These are phyloP conservation scores for Pistacia atlantica DNA, from an alignment of 345 rosid species.

Conservation along the genomic window DNA sequence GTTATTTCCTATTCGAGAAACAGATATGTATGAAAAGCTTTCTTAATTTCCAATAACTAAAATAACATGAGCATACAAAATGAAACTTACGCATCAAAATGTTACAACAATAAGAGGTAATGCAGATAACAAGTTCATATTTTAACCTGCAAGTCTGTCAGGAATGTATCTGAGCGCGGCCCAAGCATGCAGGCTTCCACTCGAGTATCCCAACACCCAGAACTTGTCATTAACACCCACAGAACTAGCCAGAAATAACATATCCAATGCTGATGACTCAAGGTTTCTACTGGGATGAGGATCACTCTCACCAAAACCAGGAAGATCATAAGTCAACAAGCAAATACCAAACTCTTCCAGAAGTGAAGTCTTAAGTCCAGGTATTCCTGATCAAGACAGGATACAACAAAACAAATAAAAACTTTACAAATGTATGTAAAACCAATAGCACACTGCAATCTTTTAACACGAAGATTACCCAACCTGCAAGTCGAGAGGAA, in stretches of 20 bases:
- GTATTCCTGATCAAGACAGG: slow-evolving; percentile 45
- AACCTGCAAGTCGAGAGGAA: slow-evolving; percentile 76
- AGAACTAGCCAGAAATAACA: slow-evolving; percentile 52
- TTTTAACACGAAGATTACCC: slow-evolving; percentile 5
- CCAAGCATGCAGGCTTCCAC: slow-evolving; percentile 71
- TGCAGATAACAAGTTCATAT: background rate
- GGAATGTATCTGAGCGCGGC: slow-evolving; percentile 74
- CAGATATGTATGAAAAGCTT: background rate
- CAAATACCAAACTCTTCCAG: slow-evolving; percentile 70
- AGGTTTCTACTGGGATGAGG: slow-evolving; percentile 62
- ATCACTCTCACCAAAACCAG: slow-evolving; percentile 86
- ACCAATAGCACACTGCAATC: background rate
- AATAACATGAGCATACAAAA: background rate
- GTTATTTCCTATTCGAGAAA: background rate
- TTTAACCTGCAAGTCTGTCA: slow-evolving; percentile 56
- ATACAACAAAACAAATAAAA: slow-evolving; percentile 14
- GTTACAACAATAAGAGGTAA: slow-evolving; percentile 7
- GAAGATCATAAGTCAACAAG: slow-evolving; percentile 71
- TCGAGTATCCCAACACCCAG: slow-evolving; percentile 73
- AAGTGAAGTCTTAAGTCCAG: slow-evolving; percentile 62
- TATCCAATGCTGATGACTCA: slow-evolving; percentile 62
- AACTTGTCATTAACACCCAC: slow-evolving; percentile 54
- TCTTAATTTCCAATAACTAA: background rate
- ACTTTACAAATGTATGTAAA: background rate
- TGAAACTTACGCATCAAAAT: background rate